Evolutionary conservation across 116 monocot genomes (phyloP).

Genomic region (Zostera marina): DNA sequence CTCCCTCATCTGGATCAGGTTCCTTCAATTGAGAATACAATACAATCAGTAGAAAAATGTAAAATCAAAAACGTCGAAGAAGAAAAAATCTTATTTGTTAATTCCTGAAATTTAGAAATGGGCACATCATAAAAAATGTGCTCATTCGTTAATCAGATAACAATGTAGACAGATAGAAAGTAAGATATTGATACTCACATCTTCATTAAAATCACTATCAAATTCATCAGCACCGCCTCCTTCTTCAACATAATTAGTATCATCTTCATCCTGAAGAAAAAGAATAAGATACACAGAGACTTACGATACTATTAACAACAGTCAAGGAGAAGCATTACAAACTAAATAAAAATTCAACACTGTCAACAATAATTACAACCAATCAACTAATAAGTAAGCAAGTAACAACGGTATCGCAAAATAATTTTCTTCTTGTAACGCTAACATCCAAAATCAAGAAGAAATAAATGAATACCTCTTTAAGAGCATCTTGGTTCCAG

Average conservation of each 20-base stretch:
- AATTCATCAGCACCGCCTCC: conserved; percentile 64
- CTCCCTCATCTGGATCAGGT: conserved; percentile 67
- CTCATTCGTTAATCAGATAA: background rate
- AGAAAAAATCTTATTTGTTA: background rate
- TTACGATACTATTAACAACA: background rate
- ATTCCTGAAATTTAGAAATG: too few species aligned
- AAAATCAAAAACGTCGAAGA: background rate
- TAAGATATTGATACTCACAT: conserved; percentile 44
- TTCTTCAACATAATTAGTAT: conserved; percentile 79
- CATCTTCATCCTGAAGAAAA: conserved; percentile 63
- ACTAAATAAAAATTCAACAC: background rate
- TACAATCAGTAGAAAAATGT: background rate
- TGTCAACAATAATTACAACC: too few species aligned
- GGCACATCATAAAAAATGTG: too few species aligned
- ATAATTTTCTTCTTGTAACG: too few species aligned
- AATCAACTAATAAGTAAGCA: too few species aligned
- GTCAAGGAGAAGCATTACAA: background rate
- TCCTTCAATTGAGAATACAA: conserved; percentile 30
- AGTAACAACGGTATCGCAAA: too few species aligned
- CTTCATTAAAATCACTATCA: conserved; percentile 96
- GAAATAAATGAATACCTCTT: conserved; percentile 30
- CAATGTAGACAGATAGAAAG: background rate
- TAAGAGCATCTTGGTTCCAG: conserved; percentile 98
- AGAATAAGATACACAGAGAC: background rate
- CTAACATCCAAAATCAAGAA: too few species aligned